Percentiles rank a stretch among this genome's conserved stretches.
These are phyloP conservation scores for Draba incana DNA, from an alignment of 345 rosid species.

Conservation along the genomic window DNA sequence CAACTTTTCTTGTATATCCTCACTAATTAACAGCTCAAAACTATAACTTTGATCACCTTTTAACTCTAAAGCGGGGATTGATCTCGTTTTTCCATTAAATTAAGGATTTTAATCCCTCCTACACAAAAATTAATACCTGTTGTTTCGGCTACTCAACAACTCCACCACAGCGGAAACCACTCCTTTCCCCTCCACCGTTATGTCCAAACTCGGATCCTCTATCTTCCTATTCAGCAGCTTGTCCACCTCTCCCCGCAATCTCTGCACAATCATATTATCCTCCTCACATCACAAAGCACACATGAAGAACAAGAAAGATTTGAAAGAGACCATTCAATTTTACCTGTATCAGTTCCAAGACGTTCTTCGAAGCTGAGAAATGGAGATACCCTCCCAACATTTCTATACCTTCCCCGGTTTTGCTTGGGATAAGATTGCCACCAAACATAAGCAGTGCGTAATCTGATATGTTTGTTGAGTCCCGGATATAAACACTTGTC, in stretches of 20 bases:
- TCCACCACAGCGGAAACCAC: slow-evolving; percentile 90
- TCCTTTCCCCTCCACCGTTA: slow-evolving; percentile 76
- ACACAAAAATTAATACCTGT: slow-evolving; percentile 28
- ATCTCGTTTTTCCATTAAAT: neutral
- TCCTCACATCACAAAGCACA: slow-evolving; percentile 9
- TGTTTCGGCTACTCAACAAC: slow-evolving; percentile 63
- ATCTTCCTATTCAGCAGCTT: slow-evolving; percentile 80
- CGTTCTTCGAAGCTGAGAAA: slow-evolving; percentile 84
- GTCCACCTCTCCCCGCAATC: slow-evolving; percentile 79
- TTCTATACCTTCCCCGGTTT: slow-evolving; percentile 84
- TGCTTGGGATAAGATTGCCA: slow-evolving; percentile 74
- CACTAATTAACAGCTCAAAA: slow-evolving; percentile 11
- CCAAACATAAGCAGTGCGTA: slow-evolving; percentile 95
- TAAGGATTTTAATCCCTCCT: slow-evolving; percentile 4
- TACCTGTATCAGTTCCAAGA: slow-evolving; percentile 80
- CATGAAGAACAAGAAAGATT: neutral
- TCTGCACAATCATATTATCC: slow-evolving; percentile 49
- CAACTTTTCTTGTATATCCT: neutral
- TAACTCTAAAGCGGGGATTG: neutral
- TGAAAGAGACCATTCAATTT: slow-evolving; percentile 15
- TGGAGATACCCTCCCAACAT: slow-evolving; percentile 98
- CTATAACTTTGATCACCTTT: neutral
- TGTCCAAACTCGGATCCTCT: slow-evolving; percentile 80
- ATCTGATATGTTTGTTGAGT: slow-evolving; percentile 93
- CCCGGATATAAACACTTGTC: slow-evolving; percentile 69